A percentile compares a stretch with the other conserved stretches of the same genome.
Evolutionary conservation across 129 eudicot species (phyloP).

Genomic region (Flaveria linearis): DNA sequence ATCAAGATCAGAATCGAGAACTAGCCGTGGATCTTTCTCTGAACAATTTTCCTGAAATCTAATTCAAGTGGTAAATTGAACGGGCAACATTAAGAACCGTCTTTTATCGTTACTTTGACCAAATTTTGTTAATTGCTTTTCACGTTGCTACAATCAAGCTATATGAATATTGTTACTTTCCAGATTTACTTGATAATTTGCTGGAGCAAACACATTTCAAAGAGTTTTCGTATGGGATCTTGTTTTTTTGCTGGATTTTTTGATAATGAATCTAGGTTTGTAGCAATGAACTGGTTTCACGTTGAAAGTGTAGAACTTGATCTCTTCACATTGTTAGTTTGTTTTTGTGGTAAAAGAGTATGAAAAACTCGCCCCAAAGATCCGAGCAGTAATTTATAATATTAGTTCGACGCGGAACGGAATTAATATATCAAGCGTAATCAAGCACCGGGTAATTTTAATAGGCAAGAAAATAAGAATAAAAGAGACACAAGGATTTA

Average conservation of each 20-base stretch:
- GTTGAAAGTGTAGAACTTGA: neutral
- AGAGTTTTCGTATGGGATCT: neutral
- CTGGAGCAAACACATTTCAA: neutral
- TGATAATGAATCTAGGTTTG: neutral
- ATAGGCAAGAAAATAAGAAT: too few species aligned
- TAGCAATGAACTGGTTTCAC: too few species aligned
- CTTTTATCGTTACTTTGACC: neutral
- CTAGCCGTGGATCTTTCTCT: slow-evolving; percentile 36
- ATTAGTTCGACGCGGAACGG: too few species aligned
- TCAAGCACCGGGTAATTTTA: too few species aligned
- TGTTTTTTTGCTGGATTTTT: too few species aligned
- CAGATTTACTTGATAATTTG: too few species aligned
- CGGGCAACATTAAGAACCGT: slow-evolving; percentile 6
- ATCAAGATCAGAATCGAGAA: slow-evolving; percentile 29
- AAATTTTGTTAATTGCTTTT: slow-evolving; percentile 4
- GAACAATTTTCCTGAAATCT: slow-evolving; percentile 34
- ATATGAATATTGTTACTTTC: neutral
- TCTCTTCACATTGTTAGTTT: neutral
- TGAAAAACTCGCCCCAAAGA: too few species aligned
- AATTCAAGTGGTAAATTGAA: neutral
- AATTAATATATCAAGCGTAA: too few species aligned
- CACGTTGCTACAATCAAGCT: neutral
- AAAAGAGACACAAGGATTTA: too few species aligned
- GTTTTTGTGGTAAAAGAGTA: too few species aligned
- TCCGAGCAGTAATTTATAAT: too few species aligned